Evolutionary conservation across 2,329 filamentous ascomycete species (phyloP).

Genomic region (Aurifilum marmelostoma): DNA sequence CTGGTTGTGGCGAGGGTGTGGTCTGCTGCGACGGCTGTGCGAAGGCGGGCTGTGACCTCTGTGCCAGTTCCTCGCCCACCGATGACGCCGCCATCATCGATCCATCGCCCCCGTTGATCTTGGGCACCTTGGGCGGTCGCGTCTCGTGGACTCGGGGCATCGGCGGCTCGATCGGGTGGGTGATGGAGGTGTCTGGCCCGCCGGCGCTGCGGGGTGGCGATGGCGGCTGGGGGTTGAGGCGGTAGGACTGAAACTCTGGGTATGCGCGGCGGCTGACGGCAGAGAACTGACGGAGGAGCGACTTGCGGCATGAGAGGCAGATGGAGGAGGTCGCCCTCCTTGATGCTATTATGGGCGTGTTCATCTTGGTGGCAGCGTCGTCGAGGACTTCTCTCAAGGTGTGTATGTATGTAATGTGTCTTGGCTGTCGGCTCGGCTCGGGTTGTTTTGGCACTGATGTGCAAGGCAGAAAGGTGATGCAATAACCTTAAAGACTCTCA

Average conservation of each 20-base stretch:
- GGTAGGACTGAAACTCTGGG: slow-evolving; percentile 55
- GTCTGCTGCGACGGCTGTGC: slow-evolving; percentile 34
- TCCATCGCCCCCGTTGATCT: slow-evolving; percentile 10
- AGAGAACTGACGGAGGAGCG: slow-evolving; percentile 49
- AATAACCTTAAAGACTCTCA: background rate
- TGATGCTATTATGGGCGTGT: slow-evolving; percentile 41
- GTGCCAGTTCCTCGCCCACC: slow-evolving; percentile 66
- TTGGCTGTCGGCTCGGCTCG: slow-evolving; percentile 1
- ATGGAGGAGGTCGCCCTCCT: slow-evolving; percentile 41
- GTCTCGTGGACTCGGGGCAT: slow-evolving; percentile 58
- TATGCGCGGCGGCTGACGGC: slow-evolving; percentile 35
- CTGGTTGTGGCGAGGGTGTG: slow-evolving; percentile 25
- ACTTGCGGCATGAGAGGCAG: slow-evolving; percentile 46
- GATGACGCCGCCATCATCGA: slow-evolving; percentile 35
- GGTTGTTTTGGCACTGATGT: background rate
- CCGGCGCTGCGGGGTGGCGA: slow-evolving; percentile 48
- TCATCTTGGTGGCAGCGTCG: slow-evolving; percentile 43
- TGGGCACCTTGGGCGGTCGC: slow-evolving; percentile 44
- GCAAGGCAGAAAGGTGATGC: background rate
- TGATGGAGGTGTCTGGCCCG: slow-evolving; percentile 52
- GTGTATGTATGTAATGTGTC: no score
- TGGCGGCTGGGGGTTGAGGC: slow-evolving; percentile 47
- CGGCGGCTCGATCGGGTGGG: slow-evolving; percentile 43
- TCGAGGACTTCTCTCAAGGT: background rate
- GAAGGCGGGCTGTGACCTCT: slow-evolving; percentile 61